A percentile compares a stretch with the other conserved stretches of the same genome.
Conservation (phyloP, 2,329 filamentous ascomycete species). For the Penicillium sp. region DNA sequence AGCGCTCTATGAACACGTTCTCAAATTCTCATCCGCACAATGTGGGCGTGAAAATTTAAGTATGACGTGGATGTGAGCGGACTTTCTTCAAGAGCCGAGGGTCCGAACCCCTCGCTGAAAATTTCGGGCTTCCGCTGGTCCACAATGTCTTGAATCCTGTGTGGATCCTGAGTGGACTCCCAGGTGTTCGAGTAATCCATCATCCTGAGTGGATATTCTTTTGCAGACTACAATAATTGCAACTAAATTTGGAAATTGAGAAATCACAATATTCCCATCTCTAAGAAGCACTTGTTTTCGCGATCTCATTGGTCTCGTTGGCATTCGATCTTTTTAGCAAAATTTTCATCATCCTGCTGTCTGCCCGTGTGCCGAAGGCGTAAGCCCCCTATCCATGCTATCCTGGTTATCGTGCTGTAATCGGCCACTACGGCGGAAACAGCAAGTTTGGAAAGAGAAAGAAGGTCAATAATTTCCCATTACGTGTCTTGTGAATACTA, state of each 20-base stretch:
- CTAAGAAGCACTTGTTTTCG: background rate
- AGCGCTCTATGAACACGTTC: background rate
- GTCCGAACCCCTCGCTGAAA: conserved; percentile 5
- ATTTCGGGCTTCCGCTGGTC: conserved; percentile 6
- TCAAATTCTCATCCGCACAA: background rate
- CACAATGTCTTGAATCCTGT: conserved; percentile 6
- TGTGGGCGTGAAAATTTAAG: background rate
- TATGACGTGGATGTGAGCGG: background rate
- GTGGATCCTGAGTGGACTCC: background rate
- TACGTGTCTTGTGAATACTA: background rate
- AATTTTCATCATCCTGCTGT: background rate
- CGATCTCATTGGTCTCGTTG: background rate
- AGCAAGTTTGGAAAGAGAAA: conserved; percentile 9
- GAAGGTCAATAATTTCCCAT: conserved; percentile 11
- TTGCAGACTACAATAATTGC: background rate
- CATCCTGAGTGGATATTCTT: background rate
- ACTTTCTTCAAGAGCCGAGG: background rate
- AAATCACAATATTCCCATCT: background rate
- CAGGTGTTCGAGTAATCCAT: background rate
- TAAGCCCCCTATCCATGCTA: conserved; percentile 16
- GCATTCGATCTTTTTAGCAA: background rate
- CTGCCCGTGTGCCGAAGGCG: no score
- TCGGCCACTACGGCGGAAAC: conserved; percentile 10
- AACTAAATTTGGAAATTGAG: background rate
- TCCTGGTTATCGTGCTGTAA: conserved; percentile 15